Base-by-base conservation (phyloP, 31 red algal species). In the Porphyra umbilicalis region DNA sequence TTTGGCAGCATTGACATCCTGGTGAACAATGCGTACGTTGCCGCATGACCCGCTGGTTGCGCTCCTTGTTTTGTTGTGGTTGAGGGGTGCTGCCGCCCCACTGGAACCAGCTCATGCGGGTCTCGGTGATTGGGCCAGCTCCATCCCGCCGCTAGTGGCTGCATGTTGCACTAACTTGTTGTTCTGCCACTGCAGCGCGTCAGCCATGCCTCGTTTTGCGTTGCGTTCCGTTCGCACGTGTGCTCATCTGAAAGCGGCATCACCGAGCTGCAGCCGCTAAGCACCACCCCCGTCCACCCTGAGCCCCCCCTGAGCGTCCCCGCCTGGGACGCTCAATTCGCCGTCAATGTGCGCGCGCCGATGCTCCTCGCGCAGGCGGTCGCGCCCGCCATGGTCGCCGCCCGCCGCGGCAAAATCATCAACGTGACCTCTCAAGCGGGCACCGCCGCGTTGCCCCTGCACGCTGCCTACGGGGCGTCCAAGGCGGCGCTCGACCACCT, bases 21-120 rank as follows among this genome's bases (percentile, higher is more conserved):
- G 35, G 92, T 98, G 35, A 98, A 98, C 76, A 98, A 98, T 68
- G 95, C 91, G 15, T 92, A 91, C 16, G 77, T 91, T 33, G 57
- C 87, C 34, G n/a, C n/a, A n/a, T n/a, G n/a, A n/a, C n/a, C n/a
- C n/a, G n/a, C n/a, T n/a, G n/a, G n/a, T n/a, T n/a, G n/a, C n/a
- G n/a, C n/a, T n/a, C n/a, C n/a, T n/a, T n/a, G n/a, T n/a, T n/a
- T n/a, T n/a, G n/a, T n/a, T n/a, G n/a, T n/a, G n/a, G n/a, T n/a
- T n/a, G n/a, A n/a, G n/a, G n/a, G n/a, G n/a, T n/a, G n/a, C n/a
- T n/a, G n/a, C n/a, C n/a, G n/a, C n/a, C n/a, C n/a, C n/a, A n/a
- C n/a, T n/a, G n/a, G n/a, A n/a, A n/a, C n/a, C n/a, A n/a, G n/a
- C n/a, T n/a, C n/a, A n/a, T n/a, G n/a, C n/a, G n/a, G n/a, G n/a